Base-by-base conservation (phyloP, 2,329 filamentous ascomycete genomes). In the Colletotrichum caudatum region DNA sequence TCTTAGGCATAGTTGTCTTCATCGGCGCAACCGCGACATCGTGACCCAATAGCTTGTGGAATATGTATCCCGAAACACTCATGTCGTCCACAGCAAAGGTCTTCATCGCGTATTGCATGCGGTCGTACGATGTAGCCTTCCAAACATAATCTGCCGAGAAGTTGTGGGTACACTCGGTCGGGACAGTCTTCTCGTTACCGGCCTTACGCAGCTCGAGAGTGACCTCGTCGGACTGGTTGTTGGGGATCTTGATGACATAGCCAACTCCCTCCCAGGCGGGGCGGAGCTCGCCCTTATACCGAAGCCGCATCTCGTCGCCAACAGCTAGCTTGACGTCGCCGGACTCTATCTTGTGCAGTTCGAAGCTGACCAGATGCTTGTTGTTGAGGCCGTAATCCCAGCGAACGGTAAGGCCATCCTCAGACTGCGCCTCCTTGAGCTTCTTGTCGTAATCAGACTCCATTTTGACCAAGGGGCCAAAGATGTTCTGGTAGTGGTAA, bases 51-150 rank as follows among this genome's bases (percentile, higher is more conserved):
- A 99, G 88, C 75, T 96, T 96, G 81, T 99, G 96, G 85, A 98
- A 99, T 75, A 99, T 97, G 83, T 98, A 99, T 48, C 96, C 96
- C 29, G 96, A 98, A 54, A 99, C 95, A 78, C 95, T 98, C 92
- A 97, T 93, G 82, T 99, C 96, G 76, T 99, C 95, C 56, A 98
- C 91, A 7, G 96, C 96, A 80, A 99, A 99, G 0, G 94, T 98
- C 87, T 98, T 98, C 95, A 99, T 98, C 66, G 96, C 97, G 75
- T 95, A 90, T 81, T 99, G 96, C 96, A 99, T 99, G 74, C 96
- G 95, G 79, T 99, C 96, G 80, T 99, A 99, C 0, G 95, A 98
- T 0, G 97, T 99, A 18, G 97, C 96, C 81, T 99, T 99, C 96
- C 96, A 99, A 67, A 99, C 96, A 78, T 99, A 99, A 81, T 99